phyloP scores from a whole-genome alignment of 2,329 filamentous ascomycete genomes.

The Alternaria sp. region DNA sequence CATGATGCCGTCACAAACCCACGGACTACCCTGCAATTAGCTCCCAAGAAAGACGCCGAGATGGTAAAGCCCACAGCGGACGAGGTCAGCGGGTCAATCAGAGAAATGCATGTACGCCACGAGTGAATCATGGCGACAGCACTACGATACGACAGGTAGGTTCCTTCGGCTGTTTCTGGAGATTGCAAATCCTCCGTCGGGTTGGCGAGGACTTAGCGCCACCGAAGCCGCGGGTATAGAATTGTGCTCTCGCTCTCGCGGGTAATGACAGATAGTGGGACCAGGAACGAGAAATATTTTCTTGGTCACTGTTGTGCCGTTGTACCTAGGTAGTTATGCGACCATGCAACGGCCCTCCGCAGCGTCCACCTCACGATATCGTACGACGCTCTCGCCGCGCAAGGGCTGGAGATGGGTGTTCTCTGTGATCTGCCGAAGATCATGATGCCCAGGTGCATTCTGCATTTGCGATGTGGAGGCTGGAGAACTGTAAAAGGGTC shows the following conservation, averaged over 20 bases:
- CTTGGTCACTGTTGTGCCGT: not conserved
- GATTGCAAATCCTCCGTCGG: slow-evolving; percentile 11
- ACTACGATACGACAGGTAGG: slow-evolving; percentile 12
- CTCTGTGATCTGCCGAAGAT: not conserved
- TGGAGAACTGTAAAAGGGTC: slow-evolving; percentile 8
- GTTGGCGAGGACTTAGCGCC: slow-evolving; percentile 6
- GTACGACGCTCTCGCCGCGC: not conserved
- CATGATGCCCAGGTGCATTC: not conserved
- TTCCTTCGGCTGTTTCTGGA: slow-evolving; percentile 12
- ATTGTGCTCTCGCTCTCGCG: not conserved
- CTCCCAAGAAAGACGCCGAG: slow-evolving; percentile 1
- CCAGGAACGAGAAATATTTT: not conserved
- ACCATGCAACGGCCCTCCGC: not conserved
- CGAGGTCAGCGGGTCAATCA: slow-evolving; percentile 12
- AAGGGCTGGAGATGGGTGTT: not conserved
- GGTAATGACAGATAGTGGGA: slow-evolving; percentile 2
- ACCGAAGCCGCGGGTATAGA: slow-evolving; percentile 6
- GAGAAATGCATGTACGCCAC: slow-evolving; percentile 2
- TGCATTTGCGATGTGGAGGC: slow-evolving; percentile 2
- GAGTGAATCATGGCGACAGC: not conserved
- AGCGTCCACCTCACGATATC: not conserved
- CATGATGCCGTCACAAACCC: slow-evolving; percentile 7
- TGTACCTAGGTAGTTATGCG: not conserved
- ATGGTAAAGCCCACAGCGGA: not conserved
- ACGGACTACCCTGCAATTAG: not conserved